Evolutionary conservation across 371 early-diverging fungal species (phyloP).

Genomic region (Apophysomyces variabilis): DNA sequence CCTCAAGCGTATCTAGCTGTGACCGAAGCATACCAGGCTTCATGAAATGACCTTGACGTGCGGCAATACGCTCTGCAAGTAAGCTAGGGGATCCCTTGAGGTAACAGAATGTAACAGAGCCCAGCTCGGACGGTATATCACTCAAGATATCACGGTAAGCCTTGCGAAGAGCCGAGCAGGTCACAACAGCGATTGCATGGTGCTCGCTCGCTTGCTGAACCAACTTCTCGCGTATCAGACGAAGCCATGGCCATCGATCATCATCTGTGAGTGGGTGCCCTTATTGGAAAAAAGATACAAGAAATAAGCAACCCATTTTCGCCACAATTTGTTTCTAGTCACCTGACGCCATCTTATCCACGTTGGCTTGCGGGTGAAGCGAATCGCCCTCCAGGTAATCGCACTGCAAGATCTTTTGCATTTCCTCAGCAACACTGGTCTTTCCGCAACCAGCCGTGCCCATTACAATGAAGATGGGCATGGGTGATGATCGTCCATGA

Average conservation of each 20-base stretch:
- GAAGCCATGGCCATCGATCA: conserved; percentile 74
- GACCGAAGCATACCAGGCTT: conserved; percentile 57
- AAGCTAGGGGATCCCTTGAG: conserved; percentile 56
- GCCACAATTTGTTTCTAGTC: conserved; percentile 4
- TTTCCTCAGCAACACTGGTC: conserved; percentile 52
- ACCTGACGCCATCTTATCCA: conserved; percentile 66
- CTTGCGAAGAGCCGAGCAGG: conserved; percentile 67
- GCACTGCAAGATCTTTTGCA: conserved; percentile 46
- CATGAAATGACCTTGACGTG: conserved; percentile 62
- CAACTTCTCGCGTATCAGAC: conserved; percentile 37
- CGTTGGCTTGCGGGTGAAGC: conserved; percentile 60
- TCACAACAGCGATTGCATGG: conserved; percentile 40
- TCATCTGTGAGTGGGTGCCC: conserved; percentile 65
- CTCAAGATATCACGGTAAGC: conserved; percentile 66
- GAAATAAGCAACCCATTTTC: too few species aligned
- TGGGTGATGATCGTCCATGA: conserved; percentile 12
- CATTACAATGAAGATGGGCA: conserved; percentile 47
- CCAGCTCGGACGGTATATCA: conserved; percentile 34
- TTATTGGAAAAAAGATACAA: conserved; percentile 7
- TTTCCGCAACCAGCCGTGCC: conserved; percentile 73
- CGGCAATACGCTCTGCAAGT: conserved; percentile 48
- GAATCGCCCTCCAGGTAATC: conserved; percentile 68
- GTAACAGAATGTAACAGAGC: conserved; percentile 59
- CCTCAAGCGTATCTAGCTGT: conserved; percentile 66
- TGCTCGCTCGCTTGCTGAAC: conserved; percentile 13